A percentile compares a stretch with the other conserved stretches of the same genome.
phyloP scores from a whole-genome alignment of 2,329 filamentous ascomycete genomes.

The Colletotrichum tanaceti region DNA sequence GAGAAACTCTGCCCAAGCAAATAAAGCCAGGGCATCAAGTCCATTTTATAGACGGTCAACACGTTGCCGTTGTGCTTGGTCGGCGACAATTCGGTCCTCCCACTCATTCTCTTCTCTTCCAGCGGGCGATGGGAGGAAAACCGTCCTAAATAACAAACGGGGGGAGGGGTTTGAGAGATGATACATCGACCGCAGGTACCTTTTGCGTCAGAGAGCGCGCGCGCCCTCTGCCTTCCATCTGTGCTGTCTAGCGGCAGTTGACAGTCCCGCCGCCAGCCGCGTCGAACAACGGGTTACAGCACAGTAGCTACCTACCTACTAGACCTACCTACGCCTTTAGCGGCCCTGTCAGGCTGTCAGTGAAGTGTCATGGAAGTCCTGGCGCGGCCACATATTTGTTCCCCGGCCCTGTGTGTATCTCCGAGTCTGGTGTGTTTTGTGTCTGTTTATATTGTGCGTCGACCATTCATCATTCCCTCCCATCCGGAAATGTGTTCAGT shows the following conservation, averaged over 20 bases:
- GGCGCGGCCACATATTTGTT: not conserved
- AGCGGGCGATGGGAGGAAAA: not conserved
- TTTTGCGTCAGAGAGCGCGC: not conserved
- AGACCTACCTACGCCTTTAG: not conserved
- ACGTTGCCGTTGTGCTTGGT: not conserved
- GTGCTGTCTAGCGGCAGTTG: slow-evolving; percentile 1
- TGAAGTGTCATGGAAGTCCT: slow-evolving; percentile 7
- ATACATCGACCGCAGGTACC: slow-evolving; percentile 2
- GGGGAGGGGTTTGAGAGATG: not conserved
- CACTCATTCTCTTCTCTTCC: not conserved
- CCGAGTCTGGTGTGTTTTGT: not conserved
- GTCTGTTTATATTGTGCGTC: not conserved
- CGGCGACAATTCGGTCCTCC: not conserved
- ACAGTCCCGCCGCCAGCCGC: slow-evolving; percentile 10
- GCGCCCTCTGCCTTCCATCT: too few species aligned
- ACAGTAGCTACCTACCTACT: too few species aligned
- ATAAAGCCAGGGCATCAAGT: not conserved
- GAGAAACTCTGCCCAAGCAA: not conserved
- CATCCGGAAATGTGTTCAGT: not conserved
- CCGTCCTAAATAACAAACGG: not conserved
- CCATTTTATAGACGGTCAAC: not conserved
- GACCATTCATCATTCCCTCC: not conserved
- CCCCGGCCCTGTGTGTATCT: not conserved
- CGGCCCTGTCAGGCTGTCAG: slow-evolving; percentile 23
- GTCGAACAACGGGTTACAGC: not conserved